Evolutionary conservation across 2,329 filamentous ascomycete species (phyloP).

Genomic region (Sordariomycetes sp.): DNA sequence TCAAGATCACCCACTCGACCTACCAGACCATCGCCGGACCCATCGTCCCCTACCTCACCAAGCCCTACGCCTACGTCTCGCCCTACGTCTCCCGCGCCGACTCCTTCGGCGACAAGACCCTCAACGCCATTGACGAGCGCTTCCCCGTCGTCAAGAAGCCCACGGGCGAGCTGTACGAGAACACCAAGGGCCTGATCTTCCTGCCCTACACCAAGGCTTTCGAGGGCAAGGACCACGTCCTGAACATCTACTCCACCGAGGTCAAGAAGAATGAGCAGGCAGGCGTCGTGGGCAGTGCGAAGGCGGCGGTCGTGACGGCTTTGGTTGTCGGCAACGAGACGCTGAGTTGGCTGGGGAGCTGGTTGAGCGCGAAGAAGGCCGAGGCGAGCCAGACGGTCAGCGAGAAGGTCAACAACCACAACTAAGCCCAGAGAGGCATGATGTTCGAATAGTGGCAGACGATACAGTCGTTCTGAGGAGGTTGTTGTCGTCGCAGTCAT

Average conservation of each 20-base stretch:
- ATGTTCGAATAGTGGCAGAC: neutral
- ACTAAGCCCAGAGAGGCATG: neutral
- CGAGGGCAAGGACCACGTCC: slow-evolving; percentile 53
- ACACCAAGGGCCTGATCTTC: slow-evolving; percentile 52
- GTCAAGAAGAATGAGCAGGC: slow-evolving; percentile 51
- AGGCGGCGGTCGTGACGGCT: slow-evolving; percentile 59
- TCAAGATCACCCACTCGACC: slow-evolving; percentile 64
- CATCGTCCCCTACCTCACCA: slow-evolving; percentile 60
- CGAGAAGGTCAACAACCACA: slow-evolving; percentile 40
- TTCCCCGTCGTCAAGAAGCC: slow-evolving; percentile 71
- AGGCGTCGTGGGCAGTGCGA: slow-evolving; percentile 56
- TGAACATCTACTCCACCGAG: slow-evolving; percentile 47
- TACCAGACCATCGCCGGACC: slow-evolving; percentile 72
- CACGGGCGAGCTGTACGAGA: slow-evolving; percentile 58
- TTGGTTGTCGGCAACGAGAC: slow-evolving; percentile 59
- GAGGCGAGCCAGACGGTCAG: slow-evolving; percentile 44
- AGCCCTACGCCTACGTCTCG: slow-evolving; percentile 71
- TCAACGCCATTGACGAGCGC: slow-evolving; percentile 58
- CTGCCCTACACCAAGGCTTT: slow-evolving; percentile 53
- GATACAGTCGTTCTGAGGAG: no score
- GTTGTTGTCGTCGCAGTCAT: no score
- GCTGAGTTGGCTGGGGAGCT: slow-evolving; percentile 48
- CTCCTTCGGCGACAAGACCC: slow-evolving; percentile 61
- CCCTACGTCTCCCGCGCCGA: slow-evolving; percentile 83
- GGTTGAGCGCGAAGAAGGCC: slow-evolving; percentile 53